These are phyloP conservation scores for Xylariomycetidae sp. DNA, from an alignment of 2,329 filamentous ascomycete species.

Conservation along the genomic window DNA sequence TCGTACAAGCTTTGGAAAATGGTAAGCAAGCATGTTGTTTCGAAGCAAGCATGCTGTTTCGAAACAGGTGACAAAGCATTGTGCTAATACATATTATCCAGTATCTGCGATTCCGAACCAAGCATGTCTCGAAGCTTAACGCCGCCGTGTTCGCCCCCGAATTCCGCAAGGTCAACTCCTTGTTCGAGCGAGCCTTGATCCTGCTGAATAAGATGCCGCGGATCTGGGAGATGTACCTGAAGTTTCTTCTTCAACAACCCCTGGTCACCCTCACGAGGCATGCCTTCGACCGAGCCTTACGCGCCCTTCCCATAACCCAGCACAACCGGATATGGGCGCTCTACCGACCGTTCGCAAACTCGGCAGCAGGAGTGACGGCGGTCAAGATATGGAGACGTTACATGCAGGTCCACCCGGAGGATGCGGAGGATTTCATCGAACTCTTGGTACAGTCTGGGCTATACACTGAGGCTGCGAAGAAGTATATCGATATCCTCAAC, in stretches of 20 bases:
- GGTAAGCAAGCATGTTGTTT: constrained; percentile 44
- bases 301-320: constrained; percentile 87
- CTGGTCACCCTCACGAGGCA: constrained; percentile 78
- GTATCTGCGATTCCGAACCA: constrained; percentile 81
- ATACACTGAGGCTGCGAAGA: constrained; percentile 85
- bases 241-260: constrained; percentile 87
- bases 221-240: constrained; percentile 97
- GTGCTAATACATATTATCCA: constrained; percentile 27
- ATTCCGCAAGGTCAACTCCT: constrained; percentile 86
- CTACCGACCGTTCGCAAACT: constrained; percentile 86
- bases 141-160: constrained; percentile 72
- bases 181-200: constrained; percentile 89
- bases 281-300: constrained; percentile 86
- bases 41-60: too few species aligned
- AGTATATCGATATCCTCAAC: constrained; percentile 88
- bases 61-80: too few species aligned
- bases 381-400: constrained; percentile 93
- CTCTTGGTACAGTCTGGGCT: constrained; percentile 73
- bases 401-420: constrained; percentile 94
- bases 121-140: constrained; percentile 77
- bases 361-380: constrained; percentile 81
- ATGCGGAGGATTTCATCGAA: constrained; percentile 92
- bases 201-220: constrained; percentile 97
- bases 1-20: constrained; percentile 99
- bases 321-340: constrained; percentile 93